A percentile compares a stretch with the other conserved stretches of the same genome.
phyloP scores from a whole-genome alignment of 2,329 filamentous ascomycete genomes.

The Madurella mycetomatis region DNA sequence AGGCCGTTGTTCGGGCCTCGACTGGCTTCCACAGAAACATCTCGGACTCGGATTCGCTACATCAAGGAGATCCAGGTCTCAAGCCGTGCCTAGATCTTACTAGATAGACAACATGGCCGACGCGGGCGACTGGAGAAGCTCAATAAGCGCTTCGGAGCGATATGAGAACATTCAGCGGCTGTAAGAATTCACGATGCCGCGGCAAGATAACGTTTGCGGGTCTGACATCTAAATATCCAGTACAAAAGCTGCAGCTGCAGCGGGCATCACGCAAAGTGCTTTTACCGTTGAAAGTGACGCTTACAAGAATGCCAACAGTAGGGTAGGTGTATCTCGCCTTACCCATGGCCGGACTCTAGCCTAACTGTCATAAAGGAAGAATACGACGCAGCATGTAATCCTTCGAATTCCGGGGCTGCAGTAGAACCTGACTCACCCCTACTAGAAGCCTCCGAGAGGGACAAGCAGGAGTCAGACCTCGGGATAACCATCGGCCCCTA shows the following conservation, averaged over 20 bases:
- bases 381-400: constrained; percentile 46
- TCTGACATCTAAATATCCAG: constrained; percentile 8
- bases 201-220: not conserved
- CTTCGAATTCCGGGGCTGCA: constrained; percentile 4
- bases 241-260: constrained; percentile 15
- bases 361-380: constrained; percentile 46
- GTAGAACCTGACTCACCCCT: not conserved
- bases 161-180: constrained; percentile 60
- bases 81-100: not conserved
- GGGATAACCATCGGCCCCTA: constrained; percentile 52
- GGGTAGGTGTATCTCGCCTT: constrained; percentile 41
- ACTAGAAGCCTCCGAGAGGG: not conserved
- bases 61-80: no score
- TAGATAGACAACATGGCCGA: constrained; percentile 20
- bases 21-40: constrained; percentile 1
- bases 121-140: constrained; percentile 43
- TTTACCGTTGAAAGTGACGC: constrained; percentile 62
- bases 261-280: constrained; percentile 41
- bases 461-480: constrained; percentile 7
- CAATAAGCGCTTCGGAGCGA: constrained; percentile 54
- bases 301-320: constrained; percentile 53
- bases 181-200: constrained; percentile 39
- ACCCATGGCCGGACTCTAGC: constrained; percentile 19
- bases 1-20: not conserved
- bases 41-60: no score